These are phyloP conservation scores for Pyrus communis DNA, from an alignment of 306 rosid genomes.

Conservation along the genomic window DNA sequence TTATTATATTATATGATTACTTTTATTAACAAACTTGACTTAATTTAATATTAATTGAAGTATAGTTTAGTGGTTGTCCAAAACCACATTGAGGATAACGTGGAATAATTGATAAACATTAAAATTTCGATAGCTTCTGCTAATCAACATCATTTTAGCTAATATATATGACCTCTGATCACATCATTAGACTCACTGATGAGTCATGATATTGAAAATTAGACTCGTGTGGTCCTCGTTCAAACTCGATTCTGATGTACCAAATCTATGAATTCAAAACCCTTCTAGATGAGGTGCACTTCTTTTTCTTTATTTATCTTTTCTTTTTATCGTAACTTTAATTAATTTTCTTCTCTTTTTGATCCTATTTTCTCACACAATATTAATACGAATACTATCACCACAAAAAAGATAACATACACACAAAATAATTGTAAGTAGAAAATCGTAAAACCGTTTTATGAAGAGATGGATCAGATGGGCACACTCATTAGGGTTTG, in stretches of 20 bases:
- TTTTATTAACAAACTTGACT: neutral
- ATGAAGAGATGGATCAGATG: neutral
- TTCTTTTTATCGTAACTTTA: neutral
- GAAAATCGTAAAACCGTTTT: neutral
- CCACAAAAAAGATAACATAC: neutral
- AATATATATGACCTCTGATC: neutral
- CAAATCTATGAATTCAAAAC: neutral
- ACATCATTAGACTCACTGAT: neutral
- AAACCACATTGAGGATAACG: neutral
- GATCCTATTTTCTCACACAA: neutral
- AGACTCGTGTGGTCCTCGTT: neutral
- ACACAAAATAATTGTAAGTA: neutral
- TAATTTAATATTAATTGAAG: neutral
- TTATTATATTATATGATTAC: neutral
- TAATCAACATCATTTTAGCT: neutral
- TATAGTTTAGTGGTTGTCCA: neutral
- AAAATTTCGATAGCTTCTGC: neutral
- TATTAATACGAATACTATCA: neutral
- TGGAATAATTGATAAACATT: neutral
- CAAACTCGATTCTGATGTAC: neutral
- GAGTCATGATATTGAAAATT: neutral
- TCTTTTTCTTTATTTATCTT: neutral
- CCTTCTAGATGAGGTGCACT: conserved; percentile 2
- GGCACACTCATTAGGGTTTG: neutral
- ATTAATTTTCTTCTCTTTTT: no score